Conservation (phyloP, 805 yeast species). For the Suhomyces tanzawaensis region DNA sequence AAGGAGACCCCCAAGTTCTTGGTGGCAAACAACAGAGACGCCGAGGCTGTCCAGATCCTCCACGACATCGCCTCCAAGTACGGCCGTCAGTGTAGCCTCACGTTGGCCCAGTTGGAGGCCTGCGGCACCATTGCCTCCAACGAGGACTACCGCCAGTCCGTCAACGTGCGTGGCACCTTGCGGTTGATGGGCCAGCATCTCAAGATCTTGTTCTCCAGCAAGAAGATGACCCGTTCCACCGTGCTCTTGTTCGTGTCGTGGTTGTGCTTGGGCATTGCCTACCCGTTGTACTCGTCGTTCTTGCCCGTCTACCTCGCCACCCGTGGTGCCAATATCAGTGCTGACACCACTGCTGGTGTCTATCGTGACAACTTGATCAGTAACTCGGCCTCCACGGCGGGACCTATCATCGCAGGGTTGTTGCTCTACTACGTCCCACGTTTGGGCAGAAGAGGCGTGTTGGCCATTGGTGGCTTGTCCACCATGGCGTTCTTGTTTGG, state of each 20-base stretch:
- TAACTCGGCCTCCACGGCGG: constrained; percentile 47
- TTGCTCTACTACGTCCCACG: constrained; percentile 17
- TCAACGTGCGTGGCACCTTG: constrained; percentile 6
- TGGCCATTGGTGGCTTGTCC: constrained; percentile 18
- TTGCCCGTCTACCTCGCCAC: constrained; percentile 37
- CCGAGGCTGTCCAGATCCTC: constrained; percentile 43
- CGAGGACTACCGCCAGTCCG: constrained; percentile 17
- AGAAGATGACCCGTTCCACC: constrained; percentile 8
- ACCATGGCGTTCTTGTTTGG: constrained; percentile 22
- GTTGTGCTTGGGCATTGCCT: constrained; percentile 52
- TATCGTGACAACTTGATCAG: constrained; percentile 50
- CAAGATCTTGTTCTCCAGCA: constrained; percentile 13
- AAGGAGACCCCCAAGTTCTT: constrained; percentile 58
- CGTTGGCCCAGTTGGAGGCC: constrained; percentile 20
- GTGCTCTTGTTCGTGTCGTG: constrained; percentile 13
- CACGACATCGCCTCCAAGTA: constrained; percentile 40
- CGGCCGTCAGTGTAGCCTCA: constrained; percentile 18
- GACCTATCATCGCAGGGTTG: constrained; percentile 53
- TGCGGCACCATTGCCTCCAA: constrained; percentile 17
- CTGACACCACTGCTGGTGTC: constrained; percentile 34
- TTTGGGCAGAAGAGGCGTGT: constrained; percentile 19
- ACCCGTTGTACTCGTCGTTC: constrained; percentile 54
- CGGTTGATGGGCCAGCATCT: constrained; percentile 7
- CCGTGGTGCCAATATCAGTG: constrained; percentile 49
- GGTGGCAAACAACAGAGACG: constrained; percentile 51